Evolutionary conservation across 108 stramenopile genomes (phyloP).

Genomic region (Cyclotella kingstonii): DNA sequence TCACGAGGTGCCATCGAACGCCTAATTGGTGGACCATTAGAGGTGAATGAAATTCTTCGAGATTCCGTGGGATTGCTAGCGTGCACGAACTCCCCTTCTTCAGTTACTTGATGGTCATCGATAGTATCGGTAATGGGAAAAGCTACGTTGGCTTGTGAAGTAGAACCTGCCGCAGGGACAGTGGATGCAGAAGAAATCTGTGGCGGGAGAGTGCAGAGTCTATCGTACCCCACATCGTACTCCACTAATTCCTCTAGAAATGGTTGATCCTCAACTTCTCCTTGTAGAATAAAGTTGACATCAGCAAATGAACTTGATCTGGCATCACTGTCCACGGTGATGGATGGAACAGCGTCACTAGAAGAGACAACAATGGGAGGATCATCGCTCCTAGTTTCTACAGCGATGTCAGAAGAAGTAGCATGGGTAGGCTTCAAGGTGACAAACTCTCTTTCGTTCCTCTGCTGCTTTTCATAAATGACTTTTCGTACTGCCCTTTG

Average conservation of each 20-base stretch:
- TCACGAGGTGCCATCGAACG: constrained; percentile 43
- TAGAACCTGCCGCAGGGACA: background rate
- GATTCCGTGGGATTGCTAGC: background rate
- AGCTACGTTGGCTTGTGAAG: constrained; percentile 4
- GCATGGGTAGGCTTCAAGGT: background rate
- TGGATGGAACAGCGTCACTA: background rate
- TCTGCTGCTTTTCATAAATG: background rate
- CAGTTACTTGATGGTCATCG: constrained; percentile 30
- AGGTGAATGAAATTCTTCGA: constrained; percentile 1
- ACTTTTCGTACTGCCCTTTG: background rate
- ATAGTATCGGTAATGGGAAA: constrained; percentile 22
- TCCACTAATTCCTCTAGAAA: constrained; percentile 24
- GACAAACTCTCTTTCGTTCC: background rate
- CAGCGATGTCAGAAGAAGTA: background rate
- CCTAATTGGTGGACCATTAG: background rate
- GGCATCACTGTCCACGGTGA: background rate
- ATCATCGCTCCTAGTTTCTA: too few relatives aligned
- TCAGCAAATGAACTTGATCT: background rate
- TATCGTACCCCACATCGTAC: constrained; percentile 41
- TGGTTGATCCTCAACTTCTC: constrained; percentile 30
- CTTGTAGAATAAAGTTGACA: constrained; percentile 19
- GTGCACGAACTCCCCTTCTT: constrained; percentile 26
- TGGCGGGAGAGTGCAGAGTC: constrained; percentile 18
- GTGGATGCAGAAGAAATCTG: background rate
- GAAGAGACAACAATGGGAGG: too few relatives aligned